phyloP scores from a whole-genome alignment of 768 basidiomycete genomes.

The Paxillus rubicundulus region DNA sequence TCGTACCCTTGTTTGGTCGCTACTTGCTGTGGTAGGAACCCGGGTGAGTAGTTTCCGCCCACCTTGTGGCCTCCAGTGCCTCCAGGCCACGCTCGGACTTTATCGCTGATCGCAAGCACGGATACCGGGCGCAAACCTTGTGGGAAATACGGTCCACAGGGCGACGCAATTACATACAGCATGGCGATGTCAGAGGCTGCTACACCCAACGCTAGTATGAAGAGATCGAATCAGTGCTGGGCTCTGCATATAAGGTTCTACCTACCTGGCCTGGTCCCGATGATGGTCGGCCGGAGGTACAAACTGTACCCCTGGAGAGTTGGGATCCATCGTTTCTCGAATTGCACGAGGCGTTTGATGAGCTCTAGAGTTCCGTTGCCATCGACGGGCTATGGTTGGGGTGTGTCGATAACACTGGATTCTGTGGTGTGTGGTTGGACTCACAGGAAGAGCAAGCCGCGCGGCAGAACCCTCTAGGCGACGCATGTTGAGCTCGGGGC shows the following conservation, averaged over 20 bases:
- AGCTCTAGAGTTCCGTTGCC: conserved; percentile 46
- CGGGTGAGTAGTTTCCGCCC: conserved; percentile 62
- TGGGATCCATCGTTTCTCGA: conserved; percentile 89
- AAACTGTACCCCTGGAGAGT: conserved; percentile 68
- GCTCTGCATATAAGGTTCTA: neutral
- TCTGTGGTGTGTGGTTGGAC: conserved; percentile 17
- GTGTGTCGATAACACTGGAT: conserved; percentile 20
- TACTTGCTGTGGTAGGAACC: conserved; percentile 60
- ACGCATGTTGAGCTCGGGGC: conserved; percentile 83
- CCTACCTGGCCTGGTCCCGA: conserved; percentile 42
- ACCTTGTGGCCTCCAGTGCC: conserved; percentile 67
- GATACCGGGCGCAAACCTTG: conserved; percentile 51
- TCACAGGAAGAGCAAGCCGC: conserved; percentile 70
- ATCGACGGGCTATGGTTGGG: conserved; percentile 37
- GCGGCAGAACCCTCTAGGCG: conserved; percentile 68
- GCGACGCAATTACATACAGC: conserved; percentile 82
- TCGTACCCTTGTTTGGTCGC: conserved; percentile 69
- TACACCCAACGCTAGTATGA: conserved; percentile 54
- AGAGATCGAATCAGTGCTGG: neutral
- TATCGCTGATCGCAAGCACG: conserved; percentile 63
- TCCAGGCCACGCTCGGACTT: conserved; percentile 80
- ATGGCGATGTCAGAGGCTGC: conserved; percentile 75
- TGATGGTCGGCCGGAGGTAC: conserved; percentile 83
- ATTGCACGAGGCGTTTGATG: conserved; percentile 61
- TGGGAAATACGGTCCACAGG: conserved; percentile 49